Conservation (phyloP, 2,329 filamentous ascomycete species). For the Penicillium psychrosexuale region DNA sequence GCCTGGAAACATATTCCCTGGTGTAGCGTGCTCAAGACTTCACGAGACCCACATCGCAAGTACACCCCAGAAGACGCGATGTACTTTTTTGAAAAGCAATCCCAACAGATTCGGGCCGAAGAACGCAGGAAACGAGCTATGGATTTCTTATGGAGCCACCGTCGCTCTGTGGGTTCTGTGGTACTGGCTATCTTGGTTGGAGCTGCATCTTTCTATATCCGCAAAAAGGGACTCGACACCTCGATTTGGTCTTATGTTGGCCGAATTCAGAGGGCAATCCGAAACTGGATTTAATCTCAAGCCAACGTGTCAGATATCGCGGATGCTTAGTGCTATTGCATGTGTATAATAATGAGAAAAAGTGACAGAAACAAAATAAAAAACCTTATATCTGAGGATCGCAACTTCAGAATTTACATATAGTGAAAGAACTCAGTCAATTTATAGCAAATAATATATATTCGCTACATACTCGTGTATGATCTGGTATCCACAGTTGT, state of each 20-base stretch:
- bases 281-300: conserved; percentile 12
- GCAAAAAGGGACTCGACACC: conserved; percentile 44
- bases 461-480: neutral
- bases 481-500: conserved; percentile 16
- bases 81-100: conserved; percentile 66
- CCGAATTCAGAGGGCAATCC: conserved; percentile 26
- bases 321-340: neutral
- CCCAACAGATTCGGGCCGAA: conserved; percentile 64
- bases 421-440: neutral
- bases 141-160: conserved; percentile 60
- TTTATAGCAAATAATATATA: neutral
- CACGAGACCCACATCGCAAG: conserved; percentile 52
- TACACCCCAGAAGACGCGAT: conserved; percentile 67
- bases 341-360: conserved; percentile 8
- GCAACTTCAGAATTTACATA: neutral
- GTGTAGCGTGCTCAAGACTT: conserved; percentile 82
- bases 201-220: conserved; percentile 65
- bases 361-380: neutral
- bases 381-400: neutral
- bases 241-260: conserved; percentile 34
- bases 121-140: conserved; percentile 56
- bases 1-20: conserved; percentile 70
- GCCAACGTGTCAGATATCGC: neutral
- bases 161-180: conserved; percentile 60
- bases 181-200: conserved; percentile 66